These are phyloP conservation scores for Suillus lakei DNA, from an alignment of 768 basidiomycete species.

Conservation along the genomic window DNA sequence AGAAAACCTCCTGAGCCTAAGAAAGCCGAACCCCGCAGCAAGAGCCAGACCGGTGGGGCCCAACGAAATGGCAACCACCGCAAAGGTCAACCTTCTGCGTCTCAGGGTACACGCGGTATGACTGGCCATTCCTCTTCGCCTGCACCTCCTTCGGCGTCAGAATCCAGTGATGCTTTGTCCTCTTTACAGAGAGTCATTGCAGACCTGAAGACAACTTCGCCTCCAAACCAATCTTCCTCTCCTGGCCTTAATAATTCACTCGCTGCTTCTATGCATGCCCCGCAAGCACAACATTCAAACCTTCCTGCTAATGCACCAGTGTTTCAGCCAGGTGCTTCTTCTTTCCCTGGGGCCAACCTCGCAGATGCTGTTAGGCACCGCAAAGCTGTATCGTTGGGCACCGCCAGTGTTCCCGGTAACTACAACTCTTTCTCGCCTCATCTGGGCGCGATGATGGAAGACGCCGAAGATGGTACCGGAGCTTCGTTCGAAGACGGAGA, in stretches of 20 bases:
- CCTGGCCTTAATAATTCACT: conserved; percentile 45
- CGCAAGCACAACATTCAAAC: conserved; percentile 51
- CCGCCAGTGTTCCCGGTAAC: conserved; percentile 57
- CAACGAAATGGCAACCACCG: conserved; percentile 55
- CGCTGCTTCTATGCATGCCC: conserved; percentile 49
- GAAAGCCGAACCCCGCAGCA: conserved; percentile 61
- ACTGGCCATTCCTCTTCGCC: conserved; percentile 46
- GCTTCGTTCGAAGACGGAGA: conserved; percentile 77
- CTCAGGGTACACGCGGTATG: conserved; percentile 58
- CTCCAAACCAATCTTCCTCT: conserved; percentile 49
- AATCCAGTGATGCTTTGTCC: conserved; percentile 80
- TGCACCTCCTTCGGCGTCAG: conserved; percentile 54
- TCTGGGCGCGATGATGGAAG: conserved; percentile 84
- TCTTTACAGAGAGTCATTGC: conserved; percentile 93
- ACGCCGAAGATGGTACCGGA: conserved; percentile 65
- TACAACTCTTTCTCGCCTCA: conserved; percentile 79
- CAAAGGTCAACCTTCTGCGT: conserved; percentile 61
- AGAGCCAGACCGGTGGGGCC: conserved; percentile 51
- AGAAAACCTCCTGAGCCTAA: conserved; percentile 61
- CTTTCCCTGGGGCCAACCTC: conserved; percentile 51
- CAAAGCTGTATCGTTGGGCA: conserved; percentile 78
- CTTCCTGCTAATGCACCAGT: conserved; percentile 71
- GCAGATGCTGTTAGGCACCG: conserved; percentile 71
- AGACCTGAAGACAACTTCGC: conserved; percentile 87
- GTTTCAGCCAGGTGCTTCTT: conserved; percentile 72